A percentile compares a stretch with the other conserved stretches of the same genome.
These are phyloP conservation scores for Yamadazyma diddensiae DNA, from an alignment of 1,139 yeast species.

Conservation along the genomic window DNA sequence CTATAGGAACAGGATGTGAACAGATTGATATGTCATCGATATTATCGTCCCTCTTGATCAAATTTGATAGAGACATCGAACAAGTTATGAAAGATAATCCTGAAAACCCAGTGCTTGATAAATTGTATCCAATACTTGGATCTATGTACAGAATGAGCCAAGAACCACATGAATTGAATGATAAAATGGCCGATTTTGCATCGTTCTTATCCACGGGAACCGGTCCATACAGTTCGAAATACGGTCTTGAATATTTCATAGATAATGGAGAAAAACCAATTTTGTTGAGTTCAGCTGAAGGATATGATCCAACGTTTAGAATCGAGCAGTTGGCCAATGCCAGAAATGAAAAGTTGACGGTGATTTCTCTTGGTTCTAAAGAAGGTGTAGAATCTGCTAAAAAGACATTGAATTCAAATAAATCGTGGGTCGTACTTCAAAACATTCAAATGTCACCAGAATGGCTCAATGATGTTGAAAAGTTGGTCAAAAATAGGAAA, in stretches of 20 bases:
- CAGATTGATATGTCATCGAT: conserved; percentile 2
- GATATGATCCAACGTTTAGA: conserved; percentile 64
- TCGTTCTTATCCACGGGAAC: conserved; percentile 23
- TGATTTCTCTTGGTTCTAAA: conserved; percentile 72
- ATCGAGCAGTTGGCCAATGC: conserved; percentile 44
- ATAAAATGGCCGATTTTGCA: conserved; percentile 16
- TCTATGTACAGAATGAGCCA: neutral
- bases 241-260: conserved; percentile 25
- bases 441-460: conserved; percentile 69
- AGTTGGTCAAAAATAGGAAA: conserved; percentile 30
- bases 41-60: conserved; percentile 6
- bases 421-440: conserved; percentile 69
- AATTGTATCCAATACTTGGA: conserved; percentile 13
- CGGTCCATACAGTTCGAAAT: conserved; percentile 25
- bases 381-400: conserved; percentile 64
- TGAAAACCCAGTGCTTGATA: conserved; percentile 19
- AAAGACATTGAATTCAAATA: conserved; percentile 41
- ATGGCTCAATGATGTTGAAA: conserved; percentile 60
- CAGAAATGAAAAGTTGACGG: conserved; percentile 23
- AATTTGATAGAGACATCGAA: conserved; percentile 1
- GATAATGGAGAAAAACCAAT: conserved; percentile 29
- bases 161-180: conserved; percentile 14
- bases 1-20: too few relatives aligned
- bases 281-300: conserved; percentile 57
- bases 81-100: conserved; percentile 10